Percentiles rank a stretch among this genome's conserved stretches.
Conservation (phyloP, 169 alveolate species). For the Plasmodium knowlesi region DNA sequence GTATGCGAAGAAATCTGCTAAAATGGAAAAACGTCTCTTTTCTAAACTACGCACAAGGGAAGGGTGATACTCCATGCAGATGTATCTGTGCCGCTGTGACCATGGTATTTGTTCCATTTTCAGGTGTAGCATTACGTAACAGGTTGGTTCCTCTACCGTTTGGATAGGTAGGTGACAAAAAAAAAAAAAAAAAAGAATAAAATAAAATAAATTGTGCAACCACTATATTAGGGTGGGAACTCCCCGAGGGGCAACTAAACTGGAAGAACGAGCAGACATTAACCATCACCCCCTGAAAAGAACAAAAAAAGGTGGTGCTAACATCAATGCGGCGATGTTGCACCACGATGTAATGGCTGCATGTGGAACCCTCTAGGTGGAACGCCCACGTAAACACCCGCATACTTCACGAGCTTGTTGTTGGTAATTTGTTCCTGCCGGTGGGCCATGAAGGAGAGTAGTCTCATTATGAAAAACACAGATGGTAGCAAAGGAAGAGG, state of each 20-base stretch:
- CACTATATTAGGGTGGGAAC: background rate
- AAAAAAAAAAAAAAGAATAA: background rate
- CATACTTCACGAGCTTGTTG: conserved; percentile 37
- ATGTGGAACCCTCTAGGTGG: background rate
- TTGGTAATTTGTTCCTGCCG: conserved; percentile 45
- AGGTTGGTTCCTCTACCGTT: background rate
- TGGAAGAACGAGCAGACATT: background rate
- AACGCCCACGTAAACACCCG: conserved; percentile 22
- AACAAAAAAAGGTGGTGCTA: background rate
- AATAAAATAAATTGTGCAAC: background rate
- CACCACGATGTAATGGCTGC: background rate
- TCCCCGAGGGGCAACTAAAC: too few species aligned
- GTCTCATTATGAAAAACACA: conserved; percentile 20
- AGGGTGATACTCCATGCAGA: background rate
- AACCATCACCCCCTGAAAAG: background rate
- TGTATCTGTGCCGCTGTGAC: background rate
- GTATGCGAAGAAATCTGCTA: background rate
- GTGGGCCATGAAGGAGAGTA: conserved; percentile 45
- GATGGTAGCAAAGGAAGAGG: conserved; percentile 8
- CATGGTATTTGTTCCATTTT: too few species aligned
- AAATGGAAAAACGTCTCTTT: too few species aligned
- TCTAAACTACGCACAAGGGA: too few species aligned
- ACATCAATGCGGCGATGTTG: background rate
- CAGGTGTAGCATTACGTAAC: too few species aligned
- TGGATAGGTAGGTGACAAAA: background rate